Evolutionary conservation across 495 filamentous ascomycete species (phyloP).

Genomic region (Annulohypoxylon maeteangense): DNA sequence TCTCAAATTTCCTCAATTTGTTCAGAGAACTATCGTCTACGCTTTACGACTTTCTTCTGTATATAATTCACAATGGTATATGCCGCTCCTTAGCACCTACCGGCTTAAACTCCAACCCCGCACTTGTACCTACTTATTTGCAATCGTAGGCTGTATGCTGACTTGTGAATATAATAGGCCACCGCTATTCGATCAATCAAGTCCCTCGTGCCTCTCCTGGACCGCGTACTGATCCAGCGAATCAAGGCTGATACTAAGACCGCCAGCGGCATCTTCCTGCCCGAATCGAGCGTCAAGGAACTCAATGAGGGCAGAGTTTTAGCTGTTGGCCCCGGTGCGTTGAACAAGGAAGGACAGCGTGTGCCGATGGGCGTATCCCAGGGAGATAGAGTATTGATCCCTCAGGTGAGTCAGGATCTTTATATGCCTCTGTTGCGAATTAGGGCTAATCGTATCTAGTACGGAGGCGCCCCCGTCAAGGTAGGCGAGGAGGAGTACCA

Average conservation of each 20-base stretch:
- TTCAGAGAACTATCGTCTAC: slow-evolving; percentile 24
- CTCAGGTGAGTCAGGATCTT: slow-evolving; percentile 74
- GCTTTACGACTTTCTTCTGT: slow-evolving; percentile 7
- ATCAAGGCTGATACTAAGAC: slow-evolving; percentile 98
- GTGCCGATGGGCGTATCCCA: slow-evolving; percentile 79
- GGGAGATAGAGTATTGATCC: slow-evolving; percentile 96
- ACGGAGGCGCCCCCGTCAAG: slow-evolving; percentile 94
- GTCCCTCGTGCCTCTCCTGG: slow-evolving; percentile 93
- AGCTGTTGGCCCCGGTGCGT: slow-evolving; percentile 87
- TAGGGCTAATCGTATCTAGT: slow-evolving; percentile 67
- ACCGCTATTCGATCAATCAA: slow-evolving; percentile 93
- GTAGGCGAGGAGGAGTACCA: slow-evolving; percentile 96
- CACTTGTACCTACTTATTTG: neutral
- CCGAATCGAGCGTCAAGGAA: slow-evolving; percentile 96
- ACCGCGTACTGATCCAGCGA: slow-evolving; percentile 98
- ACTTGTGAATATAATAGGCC: slow-evolving; percentile 51
- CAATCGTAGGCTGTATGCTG: neutral
- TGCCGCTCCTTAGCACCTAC: neutral
- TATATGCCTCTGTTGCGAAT: neutral
- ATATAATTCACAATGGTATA: slow-evolving; percentile 53
- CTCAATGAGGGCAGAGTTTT: slow-evolving; percentile 96
- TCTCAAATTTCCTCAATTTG: slow-evolving; percentile 26
- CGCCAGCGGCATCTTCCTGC: slow-evolving; percentile 94
- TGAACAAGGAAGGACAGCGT: slow-evolving; percentile 89
- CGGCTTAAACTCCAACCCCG: neutral